Base-by-base conservation (phyloP, 2,329 filamentous ascomycete genomes). In the Alternaria arbusti region DNA sequence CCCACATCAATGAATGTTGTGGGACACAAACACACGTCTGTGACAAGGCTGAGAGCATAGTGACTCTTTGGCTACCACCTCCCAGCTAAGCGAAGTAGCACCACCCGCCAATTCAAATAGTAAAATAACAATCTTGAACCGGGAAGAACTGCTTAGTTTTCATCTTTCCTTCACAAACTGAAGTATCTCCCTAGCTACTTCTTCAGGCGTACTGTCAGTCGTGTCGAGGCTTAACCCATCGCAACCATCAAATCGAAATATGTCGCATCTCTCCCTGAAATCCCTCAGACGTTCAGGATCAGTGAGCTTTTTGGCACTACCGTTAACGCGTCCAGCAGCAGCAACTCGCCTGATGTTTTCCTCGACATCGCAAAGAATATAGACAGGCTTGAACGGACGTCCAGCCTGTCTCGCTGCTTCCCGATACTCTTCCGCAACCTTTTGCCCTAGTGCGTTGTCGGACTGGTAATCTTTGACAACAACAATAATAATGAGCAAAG, bases 81-180 rank as follows among this genome's bases (percentile, higher is more conserved):
- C 30, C 2, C 30, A 4, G 6, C 30, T 36, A 8, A 36, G 30
- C 30, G 30, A 36, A n/a, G 13, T 36, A 36, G 13, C 30, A 36
- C 30, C 30, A n/a, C 30, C 30, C 30, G 6, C 30, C 30, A 0
- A 8, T n/a, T 3, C 7, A 11, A 0, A 4, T 36, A 3, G 30
- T 3, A 36, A 36, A 28, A 8, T 4, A 3, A 3, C 26, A 28
- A 28, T 5, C 26, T 28, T 12, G 26, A 10, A 10, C 26, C 26
- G 5, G 26, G 26, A 28, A 28, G 5, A 12, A 11, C 26, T 11
- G 5, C 26, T 13, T 2, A 8, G 4, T 1, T 1, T 0, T n/a
- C 30, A 36, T 36, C 30, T 36, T 3, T 5, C 30, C 30, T 9
- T 7, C 30, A 36, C 3, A 5, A 36, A 36, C 30, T 0, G 0